Evolutionary conservation across 306 rosid species (phyloP), one percentile per base, ranked within the genome.

Genomic region (Quercus berberidifolia): DNA sequence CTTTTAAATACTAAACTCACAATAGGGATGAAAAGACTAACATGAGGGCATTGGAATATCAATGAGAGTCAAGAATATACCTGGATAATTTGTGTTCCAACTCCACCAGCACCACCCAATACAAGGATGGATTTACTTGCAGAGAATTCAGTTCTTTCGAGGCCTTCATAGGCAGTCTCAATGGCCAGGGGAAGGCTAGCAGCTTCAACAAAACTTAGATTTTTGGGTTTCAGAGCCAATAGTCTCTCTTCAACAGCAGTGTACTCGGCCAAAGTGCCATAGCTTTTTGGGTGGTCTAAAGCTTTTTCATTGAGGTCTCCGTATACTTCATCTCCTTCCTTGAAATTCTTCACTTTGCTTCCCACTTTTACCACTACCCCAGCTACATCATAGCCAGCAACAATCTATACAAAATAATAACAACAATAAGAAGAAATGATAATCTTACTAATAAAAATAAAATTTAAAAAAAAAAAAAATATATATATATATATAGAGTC

Each of bases 41-140:
- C 33, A 5, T 25, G 30, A 11, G 7, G 69, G 7, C 8, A 10
- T 14, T 62, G 38, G 31, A 15, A 64, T 64, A 13, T 62, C 43
- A 64, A 62, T 18, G 21, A 75, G 17, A 46, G n/a, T 25, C 51
- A 26, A 35, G 3, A 7, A 2, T 70, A 7, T 38, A 91, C 95
- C 93, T 93, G 97, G 81, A 93, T 85, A 63, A 65, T 73, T 5
- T 31, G 80, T 56, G 79, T 82, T 59, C 98, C 98, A 28, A 91
- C 91, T 35, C 97, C 97, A 31, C 97, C 97, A 43, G 92, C 93
- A 38, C 96, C 98, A 14, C 97, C 97, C 26, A 93, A 63, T 69
- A 93, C 91, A 73, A 91, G 92, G 38, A 94, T 72, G 7, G 94
- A 89, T 76, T 49, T 71, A 0, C 88, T 96, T n/a, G 87, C 75